These are phyloP conservation scores for Pythium aquatile DNA, from an alignment of 352 stramenopile species.

Conservation along the genomic window DNA sequence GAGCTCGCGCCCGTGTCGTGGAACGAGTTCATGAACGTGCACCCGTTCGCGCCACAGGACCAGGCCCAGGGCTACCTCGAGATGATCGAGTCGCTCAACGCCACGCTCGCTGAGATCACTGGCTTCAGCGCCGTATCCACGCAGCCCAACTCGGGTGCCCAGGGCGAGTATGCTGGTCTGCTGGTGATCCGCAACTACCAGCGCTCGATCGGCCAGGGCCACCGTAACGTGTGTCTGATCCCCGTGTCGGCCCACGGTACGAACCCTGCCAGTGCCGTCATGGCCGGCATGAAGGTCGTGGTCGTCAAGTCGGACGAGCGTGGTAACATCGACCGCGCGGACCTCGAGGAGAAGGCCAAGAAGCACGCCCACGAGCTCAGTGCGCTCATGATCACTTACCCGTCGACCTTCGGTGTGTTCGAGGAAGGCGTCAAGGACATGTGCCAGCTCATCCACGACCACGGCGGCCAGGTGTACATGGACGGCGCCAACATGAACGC, in stretches of 20 bases:
- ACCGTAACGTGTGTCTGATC: constrained; percentile 98
- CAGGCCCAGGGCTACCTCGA: constrained; percentile 96
- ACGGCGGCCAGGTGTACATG: constrained; percentile 99
- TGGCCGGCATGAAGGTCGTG: constrained; percentile 98
- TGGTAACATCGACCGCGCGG: constrained; percentile 95
- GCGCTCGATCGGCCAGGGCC: constrained; percentile 83
- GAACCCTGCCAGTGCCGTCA: constrained; percentile 96
- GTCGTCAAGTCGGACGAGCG: constrained; percentile 96
- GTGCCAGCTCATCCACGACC: constrained; percentile 93
- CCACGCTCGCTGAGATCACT: constrained; percentile 97
- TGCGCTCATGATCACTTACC: constrained; percentile 99
- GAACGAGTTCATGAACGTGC: constrained; percentile 97
- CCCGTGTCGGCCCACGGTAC: constrained; percentile 98
- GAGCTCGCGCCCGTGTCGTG: constrained; percentile 98
- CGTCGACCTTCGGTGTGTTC: constrained; percentile 99
- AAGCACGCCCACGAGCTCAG: constrained; percentile 96
- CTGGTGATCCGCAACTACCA: constrained; percentile 97
- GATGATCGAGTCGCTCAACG: constrained; percentile 96
- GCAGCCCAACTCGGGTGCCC: constrained; percentile 97
- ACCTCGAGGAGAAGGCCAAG: constrained; percentile 94
- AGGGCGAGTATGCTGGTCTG: constrained; percentile 98
- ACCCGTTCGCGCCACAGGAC: constrained; percentile 96
- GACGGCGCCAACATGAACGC: constrained; percentile 99
- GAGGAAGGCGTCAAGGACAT: constrained; percentile 98
- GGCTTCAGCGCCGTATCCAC: constrained; percentile 97